Conservation (phyloP, 331 rosid species). For the Telfairia occidentalis region DNA sequence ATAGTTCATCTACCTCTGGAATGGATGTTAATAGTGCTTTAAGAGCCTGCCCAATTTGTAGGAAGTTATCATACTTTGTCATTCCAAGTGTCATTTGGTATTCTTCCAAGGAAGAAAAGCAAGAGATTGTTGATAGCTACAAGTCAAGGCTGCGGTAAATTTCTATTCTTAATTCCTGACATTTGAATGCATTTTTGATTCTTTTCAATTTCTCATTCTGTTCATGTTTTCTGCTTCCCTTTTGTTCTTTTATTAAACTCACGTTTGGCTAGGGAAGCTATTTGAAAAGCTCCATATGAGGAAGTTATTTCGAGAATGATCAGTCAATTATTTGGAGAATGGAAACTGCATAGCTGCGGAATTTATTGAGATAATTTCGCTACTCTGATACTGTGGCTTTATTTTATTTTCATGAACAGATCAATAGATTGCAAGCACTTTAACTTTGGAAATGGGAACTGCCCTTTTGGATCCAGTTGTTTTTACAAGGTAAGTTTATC, state of each 20-base stretch:
- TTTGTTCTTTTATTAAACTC: background rate
- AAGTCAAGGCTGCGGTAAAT: conserved; percentile 84
- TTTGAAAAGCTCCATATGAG: background rate
- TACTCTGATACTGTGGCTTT: background rate
- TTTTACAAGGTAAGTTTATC: conserved; percentile 69
- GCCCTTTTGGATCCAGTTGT: conserved; percentile 96
- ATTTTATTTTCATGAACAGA: conserved; percentile 30
- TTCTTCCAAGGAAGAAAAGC: conserved; percentile 62
- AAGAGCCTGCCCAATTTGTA: conserved; percentile 94
- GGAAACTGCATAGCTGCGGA: background rate
- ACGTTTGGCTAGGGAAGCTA: background rate
- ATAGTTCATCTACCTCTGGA: conserved; percentile 77
- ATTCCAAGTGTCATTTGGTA: conserved; percentile 98
- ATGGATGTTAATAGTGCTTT: conserved; percentile 80
- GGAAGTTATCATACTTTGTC: conserved; percentile 84
- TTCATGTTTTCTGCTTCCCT: background rate
- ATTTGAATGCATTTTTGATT: background rate
- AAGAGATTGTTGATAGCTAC: conserved; percentile 79
- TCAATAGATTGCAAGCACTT: conserved; percentile 97
- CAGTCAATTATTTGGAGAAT: background rate
- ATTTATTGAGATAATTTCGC: background rate
- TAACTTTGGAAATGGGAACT: conserved; percentile 89
- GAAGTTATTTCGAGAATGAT: no score
- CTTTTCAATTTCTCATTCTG: background rate
- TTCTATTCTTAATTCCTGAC: background rate